Percentiles rank a stretch among this genome's conserved stretches.
Conservation (phyloP, 2,329 filamentous ascomycete species). For the Colletotrichum tropicale region DNA sequence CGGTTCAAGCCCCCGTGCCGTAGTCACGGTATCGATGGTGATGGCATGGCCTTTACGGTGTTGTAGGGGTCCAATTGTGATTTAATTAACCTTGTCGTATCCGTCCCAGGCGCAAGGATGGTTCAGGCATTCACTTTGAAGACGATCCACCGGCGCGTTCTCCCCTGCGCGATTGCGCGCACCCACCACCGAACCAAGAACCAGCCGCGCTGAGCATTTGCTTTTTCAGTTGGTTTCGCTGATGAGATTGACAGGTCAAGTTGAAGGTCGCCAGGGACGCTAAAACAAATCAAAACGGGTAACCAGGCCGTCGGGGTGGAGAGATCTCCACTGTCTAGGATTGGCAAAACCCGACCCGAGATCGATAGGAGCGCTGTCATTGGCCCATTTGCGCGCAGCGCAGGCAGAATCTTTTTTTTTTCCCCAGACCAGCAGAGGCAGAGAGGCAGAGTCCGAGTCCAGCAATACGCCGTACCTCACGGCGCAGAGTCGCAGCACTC, state of each 20-base stretch:
- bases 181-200: not conserved
- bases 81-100: not conserved
- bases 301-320: slow-evolving; percentile 6
- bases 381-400: slow-evolving; percentile 12
- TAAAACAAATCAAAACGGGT: slow-evolving; percentile 5
- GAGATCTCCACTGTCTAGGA: not conserved
- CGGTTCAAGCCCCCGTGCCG: not conserved
- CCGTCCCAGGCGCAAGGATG: not conserved
- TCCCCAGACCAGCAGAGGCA: not conserved
- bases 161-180: not conserved
- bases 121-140: slow-evolving; percentile 1
- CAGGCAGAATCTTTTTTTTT: not conserved
- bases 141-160: not conserved
- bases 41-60: not conserved
- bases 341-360: not conserved
- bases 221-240: not conserved
- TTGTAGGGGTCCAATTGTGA: not conserved
- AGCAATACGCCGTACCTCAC: not conserved
- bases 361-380: not conserved
- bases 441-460: not conserved
- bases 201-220: not conserved
- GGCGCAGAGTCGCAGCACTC: not conserved
- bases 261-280: not conserved
- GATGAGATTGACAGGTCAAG: not conserved
- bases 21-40: not conserved